Evolutionary conservation across 2,329 filamentous ascomycete genomes (phyloP).

Genomic region (Cytospora schulzeri): DNA sequence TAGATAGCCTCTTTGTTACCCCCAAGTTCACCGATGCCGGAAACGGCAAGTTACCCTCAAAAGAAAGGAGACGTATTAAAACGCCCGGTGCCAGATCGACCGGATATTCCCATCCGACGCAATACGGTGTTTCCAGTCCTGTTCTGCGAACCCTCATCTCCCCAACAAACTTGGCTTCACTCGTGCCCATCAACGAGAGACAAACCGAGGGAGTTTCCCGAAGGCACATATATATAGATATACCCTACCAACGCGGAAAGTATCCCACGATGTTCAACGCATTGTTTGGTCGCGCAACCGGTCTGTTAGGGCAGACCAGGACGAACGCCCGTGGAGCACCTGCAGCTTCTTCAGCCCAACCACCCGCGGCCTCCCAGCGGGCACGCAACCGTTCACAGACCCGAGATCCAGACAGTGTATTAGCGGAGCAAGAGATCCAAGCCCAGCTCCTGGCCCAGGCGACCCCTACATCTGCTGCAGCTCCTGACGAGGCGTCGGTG

Average conservation of each 20-base stretch:
- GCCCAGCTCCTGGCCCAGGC: not conserved
- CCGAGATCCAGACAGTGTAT: not conserved
- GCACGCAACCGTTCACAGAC: not conserved
- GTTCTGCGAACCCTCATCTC: not conserved
- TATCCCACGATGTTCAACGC: not conserved
- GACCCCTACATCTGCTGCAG: not conserved
- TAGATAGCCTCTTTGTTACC: not conserved
- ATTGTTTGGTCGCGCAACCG: not conserved
- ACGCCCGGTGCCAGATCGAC: not conserved
- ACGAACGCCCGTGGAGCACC: not conserved
- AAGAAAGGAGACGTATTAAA: not conserved
- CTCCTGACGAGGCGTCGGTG: not conserved
- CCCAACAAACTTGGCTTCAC: not conserved
- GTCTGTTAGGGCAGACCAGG: not conserved
- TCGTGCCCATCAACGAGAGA: not conserved
- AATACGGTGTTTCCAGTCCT: not conserved
- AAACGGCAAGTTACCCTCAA: not conserved
- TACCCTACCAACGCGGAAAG: not conserved
- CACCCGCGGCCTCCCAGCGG: not conserved
- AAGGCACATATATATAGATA: not conserved
- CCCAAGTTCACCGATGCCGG: not conserved
- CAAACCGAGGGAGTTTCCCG: not conserved
- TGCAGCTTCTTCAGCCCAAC: not conserved
- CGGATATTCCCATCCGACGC: not conserved
- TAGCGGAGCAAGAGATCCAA: not conserved